Percentiles rank a stretch among this genome's conserved stretches.
Evolutionary conservation across 1,139 yeast species (phyloP).

Genomic region (Debaryomycetaceae sp.): DNA sequence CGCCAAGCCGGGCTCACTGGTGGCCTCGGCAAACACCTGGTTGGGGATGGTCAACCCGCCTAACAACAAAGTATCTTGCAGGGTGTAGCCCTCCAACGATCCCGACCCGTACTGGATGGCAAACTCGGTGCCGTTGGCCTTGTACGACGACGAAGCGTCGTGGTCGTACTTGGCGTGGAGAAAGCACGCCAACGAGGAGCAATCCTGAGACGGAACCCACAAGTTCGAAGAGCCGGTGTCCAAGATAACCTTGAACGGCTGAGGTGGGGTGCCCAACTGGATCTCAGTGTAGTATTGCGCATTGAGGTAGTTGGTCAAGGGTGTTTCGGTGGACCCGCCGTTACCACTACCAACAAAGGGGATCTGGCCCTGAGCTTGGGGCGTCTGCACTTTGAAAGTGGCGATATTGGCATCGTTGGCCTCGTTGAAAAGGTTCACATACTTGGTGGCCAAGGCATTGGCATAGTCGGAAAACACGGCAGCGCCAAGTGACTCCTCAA

Average conservation of each 20-base stretch:
- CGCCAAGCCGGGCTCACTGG: constrained; percentile 94
- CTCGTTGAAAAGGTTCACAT: constrained; percentile 51
- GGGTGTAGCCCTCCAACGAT: constrained; percentile 82
- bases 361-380: constrained; percentile 25
- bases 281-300: constrained; percentile 95
- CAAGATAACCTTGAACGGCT: constrained; percentile 80
- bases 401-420: constrained; percentile 31
- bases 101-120: constrained; percentile 91
- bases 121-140: constrained; percentile 80
- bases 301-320: constrained; percentile 86
- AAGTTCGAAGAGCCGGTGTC: constrained; percentile 96
- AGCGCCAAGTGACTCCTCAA: constrained; percentile 59
- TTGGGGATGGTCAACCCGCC: constrained; percentile 82
- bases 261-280: constrained; percentile 88
- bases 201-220: constrained; percentile 91
- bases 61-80: constrained; percentile 72
- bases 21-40: constrained; percentile 95
- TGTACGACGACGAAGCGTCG: constrained; percentile 70
- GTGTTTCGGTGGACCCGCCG: constrained; percentile 56
- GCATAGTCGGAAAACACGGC: constrained; percentile 61
- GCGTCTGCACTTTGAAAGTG: too few relatives aligned
- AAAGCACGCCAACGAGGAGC: constrained; percentile 92
- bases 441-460: constrained; percentile 68
- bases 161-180: constrained; percentile 89
- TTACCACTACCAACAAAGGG: constrained; percentile 36